Percentiles rank a stretch among this genome's conserved stretches.
Conservation (phyloP, 2,329 filamentous ascomycete genomes). For the Penicillium thymicola region DNA sequence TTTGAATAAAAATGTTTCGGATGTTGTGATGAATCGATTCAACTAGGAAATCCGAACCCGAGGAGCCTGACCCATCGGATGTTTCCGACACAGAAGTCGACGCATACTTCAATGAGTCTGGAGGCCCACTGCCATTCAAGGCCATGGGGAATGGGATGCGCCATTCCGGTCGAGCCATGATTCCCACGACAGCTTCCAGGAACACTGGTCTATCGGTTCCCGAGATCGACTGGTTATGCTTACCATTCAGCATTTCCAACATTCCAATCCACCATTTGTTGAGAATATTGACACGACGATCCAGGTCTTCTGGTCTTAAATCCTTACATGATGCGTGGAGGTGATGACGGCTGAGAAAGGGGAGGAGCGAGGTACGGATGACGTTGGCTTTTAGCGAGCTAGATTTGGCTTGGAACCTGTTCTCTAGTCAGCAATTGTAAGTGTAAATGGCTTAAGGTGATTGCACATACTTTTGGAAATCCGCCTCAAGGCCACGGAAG, state of each 20-base stretch:
- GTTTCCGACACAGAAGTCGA: constrained; percentile 50
- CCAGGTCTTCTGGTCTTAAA: constrained; percentile 75
- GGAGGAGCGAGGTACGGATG: constrained; percentile 67
- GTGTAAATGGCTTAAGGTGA: not conserved
- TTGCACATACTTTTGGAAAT: constrained; percentile 59
- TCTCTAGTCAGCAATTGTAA: constrained; percentile 11
- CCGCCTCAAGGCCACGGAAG: constrained; percentile 65
- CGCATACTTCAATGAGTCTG: constrained; percentile 35
- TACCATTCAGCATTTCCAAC: constrained; percentile 75
- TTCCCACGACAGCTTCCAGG: constrained; percentile 71
- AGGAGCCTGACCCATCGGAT: constrained; percentile 56
- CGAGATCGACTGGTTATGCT: constrained; percentile 71
- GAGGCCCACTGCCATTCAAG: constrained; percentile 38
- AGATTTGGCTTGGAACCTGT: constrained; percentile 68
- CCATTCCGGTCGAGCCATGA: constrained; percentile 92
- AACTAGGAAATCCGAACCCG: constrained; percentile 64
- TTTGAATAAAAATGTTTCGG: constrained; percentile 78
- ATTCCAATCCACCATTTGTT: constrained; percentile 89
- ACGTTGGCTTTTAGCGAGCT: constrained; percentile 71
- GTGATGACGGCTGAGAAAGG: constrained; percentile 71
- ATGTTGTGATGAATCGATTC: constrained; percentile 84
- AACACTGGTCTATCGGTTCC: constrained; percentile 80
- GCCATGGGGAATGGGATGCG: constrained; percentile 66
- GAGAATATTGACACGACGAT: constrained; percentile 72
- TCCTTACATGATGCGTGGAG: constrained; percentile 63